These are phyloP conservation scores for Oropetium thomaeum DNA, from an alignment of 176 grass and related monocot genomes.

Conservation along the genomic window DNA sequence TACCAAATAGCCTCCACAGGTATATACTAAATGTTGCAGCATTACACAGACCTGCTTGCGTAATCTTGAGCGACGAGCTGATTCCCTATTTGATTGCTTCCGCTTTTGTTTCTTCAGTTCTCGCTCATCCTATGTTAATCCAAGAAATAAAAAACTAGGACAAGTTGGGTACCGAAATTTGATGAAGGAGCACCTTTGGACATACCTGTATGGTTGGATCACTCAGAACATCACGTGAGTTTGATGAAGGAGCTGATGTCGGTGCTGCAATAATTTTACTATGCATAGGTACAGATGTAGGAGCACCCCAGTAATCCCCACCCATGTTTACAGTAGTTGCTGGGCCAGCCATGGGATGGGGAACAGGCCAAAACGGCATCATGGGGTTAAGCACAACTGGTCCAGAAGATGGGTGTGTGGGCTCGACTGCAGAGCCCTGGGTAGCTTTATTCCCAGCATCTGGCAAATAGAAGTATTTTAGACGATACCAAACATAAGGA, in stretches of 20 bases:
- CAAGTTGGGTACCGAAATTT: neutral
- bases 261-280: conserved; percentile 43
- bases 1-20: neutral
- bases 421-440: conserved; percentile 33
- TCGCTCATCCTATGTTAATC: conserved; percentile 46
- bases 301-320: conserved; percentile 57
- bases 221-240: conserved; percentile 51
- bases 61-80: conserved; percentile 60
- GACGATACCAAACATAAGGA: conserved; percentile 2
- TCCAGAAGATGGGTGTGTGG: conserved; percentile 41
- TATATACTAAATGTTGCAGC: conserved; percentile 16
- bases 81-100: conserved; percentile 69
- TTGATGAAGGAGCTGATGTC: conserved; percentile 43
- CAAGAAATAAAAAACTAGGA: conserved; percentile 9
- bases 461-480: conserved; percentile 29
- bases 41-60: conserved; percentile 54
- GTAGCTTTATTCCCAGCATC: conserved; percentile 45
- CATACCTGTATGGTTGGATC: conserved; percentile 51
- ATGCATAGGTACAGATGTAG: conserved; percentile 43
- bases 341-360: conserved; percentile 52
- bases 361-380: conserved; percentile 53
- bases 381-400: conserved; percentile 60
- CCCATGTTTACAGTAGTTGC: conserved; percentile 44
- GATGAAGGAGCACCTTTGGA: neutral
- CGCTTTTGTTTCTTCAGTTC: conserved; percentile 59